These are phyloP conservation scores for Aspergillus glaucus DNA, from an alignment of 2,329 filamentous ascomycete genomes.

Conservation along the genomic window DNA sequence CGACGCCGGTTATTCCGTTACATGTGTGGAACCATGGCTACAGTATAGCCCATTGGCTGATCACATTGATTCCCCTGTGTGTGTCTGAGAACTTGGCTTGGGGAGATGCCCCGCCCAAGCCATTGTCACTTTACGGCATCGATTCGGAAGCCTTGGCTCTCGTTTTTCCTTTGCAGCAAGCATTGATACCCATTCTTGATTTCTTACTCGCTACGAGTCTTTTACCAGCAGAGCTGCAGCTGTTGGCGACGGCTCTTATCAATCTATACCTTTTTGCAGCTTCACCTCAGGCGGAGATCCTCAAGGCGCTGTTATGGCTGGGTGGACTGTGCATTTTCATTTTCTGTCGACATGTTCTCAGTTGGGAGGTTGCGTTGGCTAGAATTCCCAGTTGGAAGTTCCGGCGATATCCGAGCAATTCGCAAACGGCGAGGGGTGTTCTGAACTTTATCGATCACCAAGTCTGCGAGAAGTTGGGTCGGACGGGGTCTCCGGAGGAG, in stretches of 20 bases:
- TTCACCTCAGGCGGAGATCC: constrained; percentile 76
- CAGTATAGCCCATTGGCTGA: constrained; percentile 68
- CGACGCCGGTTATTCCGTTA: constrained; percentile 64
- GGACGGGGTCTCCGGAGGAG: constrained; percentile 30
- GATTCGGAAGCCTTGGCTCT: constrained; percentile 55
- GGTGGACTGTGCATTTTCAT: constrained; percentile 73
- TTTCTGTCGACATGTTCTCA: constrained; percentile 65
- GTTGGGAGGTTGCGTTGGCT: constrained; percentile 78
- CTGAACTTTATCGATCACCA: constrained; percentile 39
- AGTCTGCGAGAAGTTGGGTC: constrained; percentile 45
- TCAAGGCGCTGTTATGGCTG: constrained; percentile 79
- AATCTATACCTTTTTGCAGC: constrained; percentile 70
- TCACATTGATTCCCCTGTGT: constrained; percentile 65
- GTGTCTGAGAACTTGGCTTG: constrained; percentile 40
- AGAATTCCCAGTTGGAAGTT: constrained; percentile 91
- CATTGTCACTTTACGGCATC: constrained; percentile 32
- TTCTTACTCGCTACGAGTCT: constrained; percentile 85
- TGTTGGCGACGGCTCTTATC: constrained; percentile 76
- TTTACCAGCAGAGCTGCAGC: constrained; percentile 76
- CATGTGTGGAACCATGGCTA: constrained; percentile 51
- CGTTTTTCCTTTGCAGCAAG: constrained; percentile 78
- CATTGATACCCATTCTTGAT: constrained; percentile 65
- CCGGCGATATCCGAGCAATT: constrained; percentile 46
- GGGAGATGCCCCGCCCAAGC: constrained; percentile 28
- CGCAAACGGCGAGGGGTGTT: constrained; percentile 32